phyloP scores from a whole-genome alignment of 306 rosid species.

The Ochetophila trinervis region DNA sequence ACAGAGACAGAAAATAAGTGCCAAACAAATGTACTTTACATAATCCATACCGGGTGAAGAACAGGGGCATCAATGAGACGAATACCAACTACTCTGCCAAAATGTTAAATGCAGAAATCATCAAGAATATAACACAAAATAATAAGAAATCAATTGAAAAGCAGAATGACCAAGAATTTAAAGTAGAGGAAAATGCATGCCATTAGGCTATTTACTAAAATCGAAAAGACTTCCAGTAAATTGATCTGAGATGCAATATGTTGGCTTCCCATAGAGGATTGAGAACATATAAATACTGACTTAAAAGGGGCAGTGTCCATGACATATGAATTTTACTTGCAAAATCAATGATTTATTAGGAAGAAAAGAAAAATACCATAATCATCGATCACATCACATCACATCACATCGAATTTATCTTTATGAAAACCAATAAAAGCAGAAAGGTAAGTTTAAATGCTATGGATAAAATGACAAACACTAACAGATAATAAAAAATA shows the following conservation, averaged over 20 bases:
- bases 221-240: background rate
- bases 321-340: background rate
- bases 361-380: too few species aligned
- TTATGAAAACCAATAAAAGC: too few species aligned
- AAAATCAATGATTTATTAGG: too few species aligned
- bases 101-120: conserved; percentile 34
- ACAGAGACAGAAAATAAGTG: background rate
- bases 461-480: too few species aligned
- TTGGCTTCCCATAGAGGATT: background rate
- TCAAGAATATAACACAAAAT: conserved; percentile 16
- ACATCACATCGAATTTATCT: too few species aligned
- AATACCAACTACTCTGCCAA: conserved; percentile 80
- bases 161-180: background rate
- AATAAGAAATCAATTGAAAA: conserved; percentile 6
- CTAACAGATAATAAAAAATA: too few species aligned
- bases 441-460: too few species aligned
- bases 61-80: conserved; percentile 70
- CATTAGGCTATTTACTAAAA: background rate
- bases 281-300: background rate
- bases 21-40: background rate
- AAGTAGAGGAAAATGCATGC: background rate
- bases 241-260: background rate
- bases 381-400: too few species aligned
- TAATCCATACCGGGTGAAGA: conserved; percentile 82
- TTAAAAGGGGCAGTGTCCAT: too few species aligned